Percentiles rank a stretch among this genome's conserved stretches.
Conservation (phyloP, 2,329 filamentous ascomycete species). For the Monilinia vaccinii-corymbosi region DNA sequence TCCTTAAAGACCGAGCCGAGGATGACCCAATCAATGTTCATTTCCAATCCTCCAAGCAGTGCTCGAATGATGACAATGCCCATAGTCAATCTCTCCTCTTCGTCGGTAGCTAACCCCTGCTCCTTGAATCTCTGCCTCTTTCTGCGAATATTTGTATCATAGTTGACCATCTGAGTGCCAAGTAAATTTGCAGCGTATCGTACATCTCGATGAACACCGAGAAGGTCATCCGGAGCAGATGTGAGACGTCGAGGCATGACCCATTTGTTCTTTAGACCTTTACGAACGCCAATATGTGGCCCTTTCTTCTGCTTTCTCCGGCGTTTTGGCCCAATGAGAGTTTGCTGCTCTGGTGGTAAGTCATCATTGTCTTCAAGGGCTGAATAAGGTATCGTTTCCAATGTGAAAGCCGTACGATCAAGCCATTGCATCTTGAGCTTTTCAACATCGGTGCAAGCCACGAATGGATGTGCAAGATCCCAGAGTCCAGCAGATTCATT, state of each 20-base stretch:
- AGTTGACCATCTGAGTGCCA: conserved; percentile 9
- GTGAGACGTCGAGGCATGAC: conserved; percentile 7
- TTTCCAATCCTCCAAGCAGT: conserved; percentile 51
- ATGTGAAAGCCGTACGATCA: conserved; percentile 33
- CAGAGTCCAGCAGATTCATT: conserved; percentile 10
- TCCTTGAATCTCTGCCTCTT: conserved; percentile 24
- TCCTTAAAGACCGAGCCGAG: conserved; percentile 47
- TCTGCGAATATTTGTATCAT: conserved; percentile 3
- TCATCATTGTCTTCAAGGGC: conserved; percentile 27
- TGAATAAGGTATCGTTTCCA: conserved; percentile 36
- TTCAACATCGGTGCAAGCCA: not conserved
- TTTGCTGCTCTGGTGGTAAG: conserved; percentile 4
- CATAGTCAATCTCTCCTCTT: conserved; percentile 42
- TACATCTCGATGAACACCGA: conserved; percentile 9
- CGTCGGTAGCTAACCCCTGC: conserved; percentile 31
- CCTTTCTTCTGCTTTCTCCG: conserved; percentile 2
- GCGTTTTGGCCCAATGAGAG: not conserved
- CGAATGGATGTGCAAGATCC: conserved; percentile 1
- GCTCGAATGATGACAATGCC: conserved; percentile 50
- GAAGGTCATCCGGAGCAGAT: conserved; percentile 7
- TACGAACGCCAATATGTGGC: conserved; percentile 3
- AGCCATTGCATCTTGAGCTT: conserved; percentile 18
- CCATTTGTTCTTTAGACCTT: conserved; percentile 9
- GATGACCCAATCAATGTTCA: conserved; percentile 52
- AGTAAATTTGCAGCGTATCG: conserved; percentile 4